Percentiles rank a stretch among this genome's conserved stretches.
These are phyloP conservation scores for Helianthus tuberosus DNA, from an alignment of 129 eudicot species.

Conservation along the genomic window DNA sequence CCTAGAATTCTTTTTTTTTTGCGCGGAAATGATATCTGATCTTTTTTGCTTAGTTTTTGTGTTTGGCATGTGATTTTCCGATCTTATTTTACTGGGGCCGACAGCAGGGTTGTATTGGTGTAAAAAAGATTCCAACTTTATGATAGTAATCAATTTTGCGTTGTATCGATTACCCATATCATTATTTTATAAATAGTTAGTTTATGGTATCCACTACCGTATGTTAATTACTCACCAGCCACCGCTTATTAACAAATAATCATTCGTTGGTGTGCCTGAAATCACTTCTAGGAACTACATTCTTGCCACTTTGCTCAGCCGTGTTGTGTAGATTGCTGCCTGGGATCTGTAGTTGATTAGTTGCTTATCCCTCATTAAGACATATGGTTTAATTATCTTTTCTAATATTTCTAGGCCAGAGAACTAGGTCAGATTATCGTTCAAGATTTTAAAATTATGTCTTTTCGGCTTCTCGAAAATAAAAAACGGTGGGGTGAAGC, in stretches of 20 bases:
- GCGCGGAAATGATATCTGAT: not conserved
- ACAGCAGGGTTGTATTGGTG: not conserved
- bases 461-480: not conserved
- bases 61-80: not conserved
- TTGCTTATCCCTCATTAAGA: not conserved
- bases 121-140: not conserved
- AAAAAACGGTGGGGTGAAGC: not conserved
- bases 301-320: not conserved
- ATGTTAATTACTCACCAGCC: not conserved
- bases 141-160: not conserved
- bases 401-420: not conserved
- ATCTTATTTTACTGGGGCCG: not conserved
- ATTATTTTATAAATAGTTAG: not conserved
- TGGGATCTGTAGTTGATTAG: not conserved
- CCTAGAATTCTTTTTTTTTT: not conserved
- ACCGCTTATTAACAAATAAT: not conserved
- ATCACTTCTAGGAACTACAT: not conserved
- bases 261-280: not conserved
- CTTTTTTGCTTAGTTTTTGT: not conserved
- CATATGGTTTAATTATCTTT: not conserved
- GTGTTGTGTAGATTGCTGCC: not conserved
- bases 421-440: not conserved
- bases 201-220: not conserved
- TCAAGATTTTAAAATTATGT: not conserved
- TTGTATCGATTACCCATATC: not conserved